Conservation (phyloP, 2,329 filamentous ascomycete species). For the Fusarium poae region DNA sequence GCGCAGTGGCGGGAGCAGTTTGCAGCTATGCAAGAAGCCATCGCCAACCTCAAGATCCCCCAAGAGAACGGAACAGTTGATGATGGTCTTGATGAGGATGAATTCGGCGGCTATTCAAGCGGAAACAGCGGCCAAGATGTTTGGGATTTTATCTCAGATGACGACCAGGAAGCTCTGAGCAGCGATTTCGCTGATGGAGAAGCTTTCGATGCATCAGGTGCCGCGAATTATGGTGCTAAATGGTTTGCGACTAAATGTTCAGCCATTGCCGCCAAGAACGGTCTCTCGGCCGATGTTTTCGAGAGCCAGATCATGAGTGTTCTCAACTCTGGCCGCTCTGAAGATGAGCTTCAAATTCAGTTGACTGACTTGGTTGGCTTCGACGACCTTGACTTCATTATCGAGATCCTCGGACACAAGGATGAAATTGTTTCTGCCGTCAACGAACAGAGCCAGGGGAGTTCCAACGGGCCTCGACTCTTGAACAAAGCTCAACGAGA, state of each 20-base stretch:
- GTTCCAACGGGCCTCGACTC: conserved; percentile 63
- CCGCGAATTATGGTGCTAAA: conserved; percentile 63
- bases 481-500: conserved; percentile 83
- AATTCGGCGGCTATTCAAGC: conserved; percentile 67
- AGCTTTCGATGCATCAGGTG: conserved; percentile 46
- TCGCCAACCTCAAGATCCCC: conserved; percentile 76
- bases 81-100: conserved; percentile 72
- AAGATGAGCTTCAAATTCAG: conserved; percentile 91
- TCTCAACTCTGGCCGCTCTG: conserved; percentile 73
- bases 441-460: conserved; percentile 53
- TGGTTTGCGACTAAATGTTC: conserved; percentile 82
- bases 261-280: conserved; percentile 74
- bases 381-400: conserved; percentile 92
- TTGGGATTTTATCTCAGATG: conserved; percentile 90
- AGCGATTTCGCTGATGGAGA: conserved; percentile 71
- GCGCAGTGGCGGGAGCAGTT: conserved; percentile 87
- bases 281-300: conserved; percentile 77
- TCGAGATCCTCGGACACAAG: conserved; percentile 86
- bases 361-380: conserved; percentile 93
- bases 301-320: conserved; percentile 82
- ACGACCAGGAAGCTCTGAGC: conserved; percentile 74
- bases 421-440: conserved; percentile 71
- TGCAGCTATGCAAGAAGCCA: conserved; percentile 85
- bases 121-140: conserved; percentile 81
- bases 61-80: conserved; percentile 54